Base-by-base conservation (phyloP, 306 rosid species). In the Vigna hirtella region DNA sequence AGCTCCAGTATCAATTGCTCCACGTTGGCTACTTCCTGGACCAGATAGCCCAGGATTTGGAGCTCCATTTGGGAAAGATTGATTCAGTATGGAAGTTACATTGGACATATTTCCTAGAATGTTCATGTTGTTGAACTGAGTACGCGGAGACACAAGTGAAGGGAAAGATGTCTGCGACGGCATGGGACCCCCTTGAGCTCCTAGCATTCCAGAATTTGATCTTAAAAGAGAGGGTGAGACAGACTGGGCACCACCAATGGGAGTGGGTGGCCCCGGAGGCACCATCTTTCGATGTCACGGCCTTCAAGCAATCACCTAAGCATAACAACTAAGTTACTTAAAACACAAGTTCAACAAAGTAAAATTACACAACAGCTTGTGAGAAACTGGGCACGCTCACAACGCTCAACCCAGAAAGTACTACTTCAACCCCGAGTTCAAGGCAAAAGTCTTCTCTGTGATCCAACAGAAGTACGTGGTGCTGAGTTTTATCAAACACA, bases 241-340 rank as follows among this genome's bases (percentile, higher is more conserved):
- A 76, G 98, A 92, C 82, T 90, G 98, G 83, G 89, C 76, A 81
- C 96, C 89, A 76, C 97, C 95, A 72, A 94, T 92, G 13, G 89
- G 93, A 66, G 93, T 86, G 82, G 97, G 88, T 63, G 93, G 93
- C 90, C 97, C 98, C 48, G 96, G 91, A 63, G 94, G 93, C 53
- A 87, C 95, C 98, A 94, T 94, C 83, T 74, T 86, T 72, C 80
- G 67, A 79, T 72, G 66, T 58, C 50, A 80, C 45, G 65, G 83
- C 76, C 74, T 80, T 81, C 64, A 70, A 86, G 67, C 86, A 78
- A 82, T 85, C 68, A 42, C 82, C 57, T 47, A 81, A 80, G 79
- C 80, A 84, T 55, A 70, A 83, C 63, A 88, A 81, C 88, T 77
- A 87, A 58, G 87, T 85, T 82, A 79, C 11, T 67, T 83, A 66